phyloP scores from a whole-genome alignment of 805 yeast species.

The Suhomyces canberraensis region DNA sequence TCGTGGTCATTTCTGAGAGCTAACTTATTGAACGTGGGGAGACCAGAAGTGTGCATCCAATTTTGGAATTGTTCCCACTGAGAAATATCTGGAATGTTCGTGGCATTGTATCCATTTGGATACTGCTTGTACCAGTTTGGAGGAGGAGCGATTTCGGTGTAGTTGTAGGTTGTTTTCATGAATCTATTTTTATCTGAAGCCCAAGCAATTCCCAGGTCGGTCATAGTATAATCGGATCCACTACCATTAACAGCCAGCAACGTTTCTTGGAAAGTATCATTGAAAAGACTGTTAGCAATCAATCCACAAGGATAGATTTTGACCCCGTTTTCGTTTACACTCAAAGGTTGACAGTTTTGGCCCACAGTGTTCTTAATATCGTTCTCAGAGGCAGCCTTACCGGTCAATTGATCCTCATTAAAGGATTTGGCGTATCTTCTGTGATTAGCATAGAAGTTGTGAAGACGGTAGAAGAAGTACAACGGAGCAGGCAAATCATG shows the following conservation, averaged over 20 bases:
- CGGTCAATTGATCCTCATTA: constrained; percentile 42
- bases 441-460: constrained; percentile 42
- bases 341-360: constrained; percentile 43
- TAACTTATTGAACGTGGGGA: constrained; percentile 44
- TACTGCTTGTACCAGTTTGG: constrained; percentile 44
- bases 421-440: constrained; percentile 43
- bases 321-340: constrained; percentile 40
- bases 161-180: constrained; percentile 39
- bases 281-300: constrained; percentile 76
- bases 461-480: constrained; percentile 39
- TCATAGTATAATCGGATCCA: constrained; percentile 27
- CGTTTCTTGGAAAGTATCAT: constrained; percentile 55
- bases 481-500: constrained; percentile 35
- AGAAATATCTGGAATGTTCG: constrained; percentile 43
- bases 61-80: constrained; percentile 45
- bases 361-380: constrained; percentile 41
- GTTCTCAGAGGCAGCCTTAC: constrained; percentile 33
- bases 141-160: constrained; percentile 40
- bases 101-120: constrained; percentile 42
- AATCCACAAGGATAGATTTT: constrained; percentile 78
- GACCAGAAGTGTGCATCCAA: constrained; percentile 45
- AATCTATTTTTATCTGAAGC: constrained; percentile 34
- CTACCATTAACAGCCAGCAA: constrained; percentile 39
- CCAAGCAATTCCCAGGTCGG: constrained; percentile 43
- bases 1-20: constrained; percentile 61